Evolutionary conservation across 352 stramenopile species (phyloP), one percentile per base, ranked within the genome.

Genomic region (Globisporangium cylindrosporum): DNA sequence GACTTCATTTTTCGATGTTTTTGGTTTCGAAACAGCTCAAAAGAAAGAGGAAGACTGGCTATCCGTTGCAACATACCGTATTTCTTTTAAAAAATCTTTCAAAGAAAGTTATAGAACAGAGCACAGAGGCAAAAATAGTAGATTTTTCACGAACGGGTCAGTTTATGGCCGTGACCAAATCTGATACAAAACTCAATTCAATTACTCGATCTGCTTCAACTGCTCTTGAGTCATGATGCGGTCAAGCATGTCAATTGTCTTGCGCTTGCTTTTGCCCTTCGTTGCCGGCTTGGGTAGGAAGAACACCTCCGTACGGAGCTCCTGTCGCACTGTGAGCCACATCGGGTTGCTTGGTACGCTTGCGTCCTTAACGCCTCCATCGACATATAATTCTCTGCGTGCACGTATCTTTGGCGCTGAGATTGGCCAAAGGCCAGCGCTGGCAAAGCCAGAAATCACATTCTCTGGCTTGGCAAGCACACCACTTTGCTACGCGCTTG

Each of bases 131-230:
- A 56, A 56, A 56, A 24, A 56, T 32, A 56, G 49, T 56, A 32
- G 49, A 56, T 32, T 56, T 54, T 56, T 56, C 49, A 32, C 49
- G 22, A 56, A 32, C 56, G 38, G 36, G 48, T 24, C 59, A 64
- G 12, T 41, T 56, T 64, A 64, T 64, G 59, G 59, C 36, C 59
- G n/a, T n/a, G 18, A 24, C 34, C 25, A 46, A 29, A 55, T 29
- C 36, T 56, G 49, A 64, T 55, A 38, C 58, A 24, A 34, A 64
- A 64, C 4, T 24, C 58, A 38, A 55, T 64, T 29, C 46, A 41
- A 55, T 64, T 54, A 56, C 49, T 56, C 49, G 49, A 32, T 56
- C 49, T 64, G 10, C 58, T 64, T 38, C 58, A 64, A 64, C 58
- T 64, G n/a, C 58, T 64, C 58, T 24, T 49, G 58, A 43, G 58